These are phyloP conservation scores for Pisolithus orientalis DNA, from an alignment of 768 basidiomycete genomes.

Conservation along the genomic window DNA sequence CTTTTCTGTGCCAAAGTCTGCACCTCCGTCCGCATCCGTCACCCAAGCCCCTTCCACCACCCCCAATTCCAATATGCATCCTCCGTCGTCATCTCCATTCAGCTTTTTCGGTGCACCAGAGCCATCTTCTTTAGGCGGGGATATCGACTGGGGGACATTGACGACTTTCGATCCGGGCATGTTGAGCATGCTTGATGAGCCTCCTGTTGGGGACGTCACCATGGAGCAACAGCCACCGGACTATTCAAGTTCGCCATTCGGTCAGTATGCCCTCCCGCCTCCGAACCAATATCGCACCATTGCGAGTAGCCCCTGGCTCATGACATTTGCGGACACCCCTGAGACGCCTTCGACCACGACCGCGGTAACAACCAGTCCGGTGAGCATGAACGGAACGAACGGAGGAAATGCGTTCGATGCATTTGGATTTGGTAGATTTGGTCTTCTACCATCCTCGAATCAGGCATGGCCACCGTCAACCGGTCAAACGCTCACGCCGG, in stretches of 20 bases:
- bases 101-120: conserved; percentile 21
- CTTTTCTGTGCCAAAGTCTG: conserved; percentile 62
- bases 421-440: conserved; percentile 38
- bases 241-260: conserved; percentile 41
- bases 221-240: conserved; percentile 46
- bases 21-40: neutral
- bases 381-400: conserved; percentile 6
- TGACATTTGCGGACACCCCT: conserved; percentile 65
- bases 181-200: conserved; percentile 60
- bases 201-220: conserved; percentile 48
- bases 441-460: neutral
- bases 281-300: conserved; percentile 67
- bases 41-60: conserved; percentile 16
- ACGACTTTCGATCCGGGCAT: conserved; percentile 66
- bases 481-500: conserved; percentile 12
- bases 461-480: neutral
- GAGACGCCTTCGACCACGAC: conserved; percentile 34
- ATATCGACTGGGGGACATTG: conserved; percentile 58
- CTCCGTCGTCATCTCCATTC: conserved; percentile 10
- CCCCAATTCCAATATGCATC: conserved; percentile 16
- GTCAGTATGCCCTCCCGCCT: conserved; percentile 39
- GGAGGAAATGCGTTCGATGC: conserved; percentile 22
- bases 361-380: conserved; percentile 12
- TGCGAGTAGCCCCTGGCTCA: conserved; percentile 78
- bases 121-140: conserved; percentile 25